phyloP scores from a whole-genome alignment of 1,284 basidiomycete genomes.

The Ganoderma leucocontextum region DNA sequence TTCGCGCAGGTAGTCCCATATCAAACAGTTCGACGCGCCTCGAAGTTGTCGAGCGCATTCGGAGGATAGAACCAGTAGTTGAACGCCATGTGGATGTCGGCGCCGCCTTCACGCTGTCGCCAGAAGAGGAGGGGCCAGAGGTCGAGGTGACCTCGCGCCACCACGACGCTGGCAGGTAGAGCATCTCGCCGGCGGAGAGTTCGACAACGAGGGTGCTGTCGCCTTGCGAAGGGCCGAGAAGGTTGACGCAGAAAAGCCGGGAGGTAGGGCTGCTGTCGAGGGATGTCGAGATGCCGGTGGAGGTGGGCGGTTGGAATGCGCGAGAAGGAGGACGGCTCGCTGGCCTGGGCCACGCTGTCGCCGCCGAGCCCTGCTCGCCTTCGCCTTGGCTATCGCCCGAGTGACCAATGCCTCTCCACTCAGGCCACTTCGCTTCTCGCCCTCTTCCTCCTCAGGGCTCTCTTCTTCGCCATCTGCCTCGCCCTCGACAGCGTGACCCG shows the following conservation, averaged over 20 bases:
- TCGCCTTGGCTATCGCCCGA: conserved; percentile 27
- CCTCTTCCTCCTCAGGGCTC: conserved; percentile 19
- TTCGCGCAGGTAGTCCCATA: conserved; percentile 40
- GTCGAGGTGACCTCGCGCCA: conserved; percentile 47
- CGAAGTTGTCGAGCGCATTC: conserved; percentile 39
- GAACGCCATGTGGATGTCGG: conserved; percentile 45
- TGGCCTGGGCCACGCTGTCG: conserved; percentile 11
- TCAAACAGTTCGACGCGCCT: conserved; percentile 37
- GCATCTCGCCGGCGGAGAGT: conserved; percentile 43
- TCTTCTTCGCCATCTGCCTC: conserved; percentile 12
- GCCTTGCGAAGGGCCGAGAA: conserved; percentile 38
- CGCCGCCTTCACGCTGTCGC: conserved; percentile 17
- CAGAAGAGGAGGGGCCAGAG: conserved; percentile 23
- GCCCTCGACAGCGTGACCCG: neutral
- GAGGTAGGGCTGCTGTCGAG: conserved; percentile 38
- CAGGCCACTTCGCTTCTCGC: conserved; percentile 9
- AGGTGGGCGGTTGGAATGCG: conserved; percentile 42
- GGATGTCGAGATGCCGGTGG: conserved; percentile 40
- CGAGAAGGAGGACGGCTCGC: conserved; percentile 44
- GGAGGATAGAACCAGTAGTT: conserved; percentile 49
- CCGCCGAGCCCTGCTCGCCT: conserved; percentile 17
- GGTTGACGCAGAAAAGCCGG: conserved; percentile 22
- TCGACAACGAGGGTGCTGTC: conserved; percentile 41
- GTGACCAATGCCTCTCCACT: conserved; percentile 24
- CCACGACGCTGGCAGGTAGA: conserved; percentile 46